Base-by-base conservation (phyloP, 768 basidiomycete species). In the Mycena amicta region DNA sequence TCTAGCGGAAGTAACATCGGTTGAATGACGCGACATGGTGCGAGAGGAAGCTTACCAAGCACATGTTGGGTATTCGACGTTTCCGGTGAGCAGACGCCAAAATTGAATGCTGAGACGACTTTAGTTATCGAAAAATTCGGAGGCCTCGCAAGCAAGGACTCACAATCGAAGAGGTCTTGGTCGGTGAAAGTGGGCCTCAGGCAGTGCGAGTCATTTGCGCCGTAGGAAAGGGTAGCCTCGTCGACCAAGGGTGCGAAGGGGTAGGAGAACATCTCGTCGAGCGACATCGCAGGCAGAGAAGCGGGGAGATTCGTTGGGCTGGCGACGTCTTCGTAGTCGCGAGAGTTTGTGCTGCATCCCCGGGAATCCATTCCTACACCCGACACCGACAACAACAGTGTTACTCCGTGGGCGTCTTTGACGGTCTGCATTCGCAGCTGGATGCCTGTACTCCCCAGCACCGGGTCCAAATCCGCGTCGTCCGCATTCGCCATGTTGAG, bases 401-500 rank as follows among this genome's bases (percentile, higher is more conserved):
- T 27, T 13, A 49, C 47, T 28, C 47, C 47, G 27, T 49, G 15
- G 5, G 4, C 6, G 13, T 49, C 47, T 4, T 8, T 15, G n/a
- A 49, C 27, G 6, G 47, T 49, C 26, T 49, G 25, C 25, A 49
- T 6, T 26, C 26, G 47, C 25, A 49, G n/a, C 6, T 26, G 4
- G 6, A 49, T 49, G 5, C 47, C 47, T 5, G 15, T 45, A 23
- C 20, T 15, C 25, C 25, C 27, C n/a, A 49, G 11, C 25, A 29
- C 47, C 47, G 22, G 27, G 13, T 8, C 25, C 6, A n/a, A n/a
- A n/a, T n/a, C n/a, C n/a, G n/a, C n/a, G n/a, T n/a, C n/a, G n/a
- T n/a, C n/a, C n/a, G n/a, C n/a, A n/a, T 28, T 29, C 13, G 47
- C 50, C 56, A 57, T 57, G 28, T 52, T 43, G 56, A 57, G 45